Percentiles rank a stretch among this genome's conserved stretches.
phyloP scores from a whole-genome alignment of 1,139 yeast species.

The Protomyces inouyei region DNA sequence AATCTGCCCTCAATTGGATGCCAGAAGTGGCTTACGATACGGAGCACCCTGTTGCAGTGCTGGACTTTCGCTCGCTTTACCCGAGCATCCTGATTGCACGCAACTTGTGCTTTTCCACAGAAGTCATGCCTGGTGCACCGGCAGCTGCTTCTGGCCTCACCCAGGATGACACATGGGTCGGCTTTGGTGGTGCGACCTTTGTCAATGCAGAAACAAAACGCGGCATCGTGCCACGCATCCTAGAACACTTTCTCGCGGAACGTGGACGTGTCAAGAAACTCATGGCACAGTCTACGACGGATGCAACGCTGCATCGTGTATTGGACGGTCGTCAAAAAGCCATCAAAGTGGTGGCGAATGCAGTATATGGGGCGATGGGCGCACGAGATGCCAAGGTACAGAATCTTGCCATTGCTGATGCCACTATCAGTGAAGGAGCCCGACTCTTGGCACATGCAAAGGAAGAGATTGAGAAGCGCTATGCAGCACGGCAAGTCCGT shows the following conservation, averaged over 20 bases:
- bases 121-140: slow-evolving; percentile 3
- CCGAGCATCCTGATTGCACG: slow-evolving; percentile 23
- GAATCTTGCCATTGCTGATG: slow-evolving; percentile 23
- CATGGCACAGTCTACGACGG: slow-evolving; percentile 2
- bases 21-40: slow-evolving; percentile 25
- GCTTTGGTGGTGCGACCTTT: slow-evolving; percentile 22
- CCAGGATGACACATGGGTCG: slow-evolving; percentile 7
- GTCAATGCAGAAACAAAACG: slow-evolving; percentile 7
- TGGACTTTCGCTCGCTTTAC: slow-evolving; percentile 20
- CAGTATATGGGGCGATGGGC: slow-evolving; percentile 24
- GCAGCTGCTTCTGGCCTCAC: background rate
- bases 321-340: slow-evolving; percentile 26
- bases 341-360: slow-evolving; percentile 24
- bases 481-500: background rate
- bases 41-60: slow-evolving; percentile 17
- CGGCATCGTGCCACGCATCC: slow-evolving; percentile 23
- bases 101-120: slow-evolving; percentile 24
- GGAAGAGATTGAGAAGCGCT: slow-evolving; percentile 20
- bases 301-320: slow-evolving; percentile 11
- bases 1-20: slow-evolving; percentile 25
- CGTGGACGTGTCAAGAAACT: slow-evolving; percentile 11
- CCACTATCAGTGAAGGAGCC: slow-evolving; percentile 20
- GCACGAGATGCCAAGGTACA: slow-evolving; percentile 14
- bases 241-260: slow-evolving; percentile 21
- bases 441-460: slow-evolving; percentile 19